Percentiles rank a stretch among this genome's conserved stretches.
Evolutionary conservation across 192 early-diverging fungal species (phyloP).

Genomic region (Podila minutissima): DNA sequence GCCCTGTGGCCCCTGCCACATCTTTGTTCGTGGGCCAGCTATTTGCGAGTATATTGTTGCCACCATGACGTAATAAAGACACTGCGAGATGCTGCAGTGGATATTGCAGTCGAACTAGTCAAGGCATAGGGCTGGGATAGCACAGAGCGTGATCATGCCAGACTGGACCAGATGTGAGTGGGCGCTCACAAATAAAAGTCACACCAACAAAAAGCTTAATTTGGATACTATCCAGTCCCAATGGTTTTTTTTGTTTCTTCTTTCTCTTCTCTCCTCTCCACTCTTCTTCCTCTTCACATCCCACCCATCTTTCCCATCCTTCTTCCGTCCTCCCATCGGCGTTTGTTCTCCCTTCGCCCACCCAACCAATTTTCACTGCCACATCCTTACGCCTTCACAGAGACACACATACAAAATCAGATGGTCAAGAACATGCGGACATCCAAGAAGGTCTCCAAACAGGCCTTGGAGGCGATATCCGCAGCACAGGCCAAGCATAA

Average conservation of each 20-base stretch:
- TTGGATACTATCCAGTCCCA: too few relatives aligned
- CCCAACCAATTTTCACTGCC: background rate
- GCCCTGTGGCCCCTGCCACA: too few relatives aligned
- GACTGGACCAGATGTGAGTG: too few relatives aligned
- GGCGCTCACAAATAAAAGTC: too few relatives aligned
- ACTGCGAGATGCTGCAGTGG: too few relatives aligned
- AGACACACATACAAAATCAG: background rate
- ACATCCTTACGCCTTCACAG: background rate
- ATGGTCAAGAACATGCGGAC: constrained; percentile 33
- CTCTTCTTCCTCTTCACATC: background rate
- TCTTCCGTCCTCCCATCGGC: background rate
- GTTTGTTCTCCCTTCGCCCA: background rate
- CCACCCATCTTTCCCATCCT: background rate
- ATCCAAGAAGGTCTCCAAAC: constrained; percentile 20
- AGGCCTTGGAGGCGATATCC: constrained; percentile 2
- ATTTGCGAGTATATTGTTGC: too few relatives aligned
- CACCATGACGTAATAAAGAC: too few relatives aligned
- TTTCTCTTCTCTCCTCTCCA: background rate
- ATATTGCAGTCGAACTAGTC: too few relatives aligned
- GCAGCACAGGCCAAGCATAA: constrained; percentile 39
- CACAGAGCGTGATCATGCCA: too few relatives aligned
- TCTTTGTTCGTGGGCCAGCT: too few relatives aligned
- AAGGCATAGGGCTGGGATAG: too few relatives aligned
- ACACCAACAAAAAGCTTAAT: too few relatives aligned
- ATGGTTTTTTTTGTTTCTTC: background rate